These are phyloP conservation scores for Coccomyxa subellipsoidea DNA, from an alignment of 163 green algal genomes.

Conservation along the genomic window DNA sequence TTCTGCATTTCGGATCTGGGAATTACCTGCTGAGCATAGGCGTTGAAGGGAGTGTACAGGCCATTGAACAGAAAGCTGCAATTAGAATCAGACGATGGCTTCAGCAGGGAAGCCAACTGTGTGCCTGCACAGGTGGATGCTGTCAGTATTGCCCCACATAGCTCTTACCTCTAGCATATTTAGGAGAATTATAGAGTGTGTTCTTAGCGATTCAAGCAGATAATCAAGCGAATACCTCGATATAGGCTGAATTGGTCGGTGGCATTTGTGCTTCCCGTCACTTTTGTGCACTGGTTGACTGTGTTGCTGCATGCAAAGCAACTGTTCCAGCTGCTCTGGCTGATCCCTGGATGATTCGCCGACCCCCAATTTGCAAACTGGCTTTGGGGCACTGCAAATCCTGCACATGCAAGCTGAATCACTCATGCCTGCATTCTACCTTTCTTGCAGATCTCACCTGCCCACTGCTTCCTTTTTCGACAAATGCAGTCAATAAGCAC, in stretches of 20 bases:
- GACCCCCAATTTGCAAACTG: not conserved
- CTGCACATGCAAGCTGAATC: not conserved
- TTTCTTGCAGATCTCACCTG: not conserved
- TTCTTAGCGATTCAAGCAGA: too few relatives aligned
- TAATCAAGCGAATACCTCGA: not conserved
- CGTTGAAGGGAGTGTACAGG: not conserved
- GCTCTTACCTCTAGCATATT: too few relatives aligned
- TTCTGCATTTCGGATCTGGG: too few relatives aligned
- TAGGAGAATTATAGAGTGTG: too few relatives aligned
- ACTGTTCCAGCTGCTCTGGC: not conserved
- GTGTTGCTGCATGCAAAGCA: slow-evolving; percentile 3
- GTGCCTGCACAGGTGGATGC: not conserved
- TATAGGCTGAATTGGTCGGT: slow-evolving; percentile 4
- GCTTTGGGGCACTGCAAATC: not conserved
- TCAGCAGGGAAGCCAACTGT: not conserved
- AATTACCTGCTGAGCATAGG: not conserved
- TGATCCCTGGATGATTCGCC: not conserved
- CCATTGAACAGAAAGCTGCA: not conserved
- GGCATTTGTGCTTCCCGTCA: not conserved
- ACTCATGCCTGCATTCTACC: too few relatives aligned
- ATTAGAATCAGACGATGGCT: not conserved
- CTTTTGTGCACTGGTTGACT: not conserved
- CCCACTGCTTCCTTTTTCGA: too few relatives aligned
- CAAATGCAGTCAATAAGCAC: too few relatives aligned
- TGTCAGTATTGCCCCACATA: too few relatives aligned